phyloP scores from a whole-genome alignment of 305 asterid genomes.

The Fraxinus dipetala region DNA sequence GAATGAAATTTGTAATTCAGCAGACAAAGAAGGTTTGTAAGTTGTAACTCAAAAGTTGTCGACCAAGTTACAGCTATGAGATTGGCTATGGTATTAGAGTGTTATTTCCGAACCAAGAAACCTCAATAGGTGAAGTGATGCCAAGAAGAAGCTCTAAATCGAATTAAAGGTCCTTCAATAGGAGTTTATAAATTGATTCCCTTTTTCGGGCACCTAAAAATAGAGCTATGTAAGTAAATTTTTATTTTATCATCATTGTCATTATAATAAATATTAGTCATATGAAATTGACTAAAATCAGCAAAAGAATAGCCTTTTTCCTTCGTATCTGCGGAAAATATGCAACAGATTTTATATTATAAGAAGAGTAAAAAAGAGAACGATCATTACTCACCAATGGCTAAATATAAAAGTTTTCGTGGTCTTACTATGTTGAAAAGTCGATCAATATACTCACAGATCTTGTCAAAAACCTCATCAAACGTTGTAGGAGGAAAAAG shows the following conservation, averaged over 20 bases:
- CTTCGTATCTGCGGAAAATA: not conserved
- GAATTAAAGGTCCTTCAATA: not conserved
- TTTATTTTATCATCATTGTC: not conserved
- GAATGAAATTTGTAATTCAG: not conserved
- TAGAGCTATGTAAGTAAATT: not conserved
- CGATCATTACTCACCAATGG: conserved; percentile 43
- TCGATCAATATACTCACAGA: conserved; percentile 41
- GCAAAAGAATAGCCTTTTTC: not conserved
- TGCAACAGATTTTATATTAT: not conserved
- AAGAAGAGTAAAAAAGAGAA: not conserved
- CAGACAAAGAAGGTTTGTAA: not conserved
- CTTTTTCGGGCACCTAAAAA: not conserved
- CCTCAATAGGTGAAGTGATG: not conserved
- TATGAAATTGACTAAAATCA: not conserved
- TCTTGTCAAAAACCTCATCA: conserved; percentile 43
- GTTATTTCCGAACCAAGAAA: not conserved
- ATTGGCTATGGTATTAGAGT: not conserved
- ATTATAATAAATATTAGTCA: not conserved
- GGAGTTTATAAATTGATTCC: not conserved
- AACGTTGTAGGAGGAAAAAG: conserved; percentile 39
- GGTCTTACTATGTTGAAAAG: conserved; percentile 51
- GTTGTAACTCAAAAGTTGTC: not conserved
- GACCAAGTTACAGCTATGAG: not conserved
- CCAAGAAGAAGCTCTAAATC: not conserved
- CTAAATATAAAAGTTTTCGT: conserved; percentile 46